Conservation (phyloP, 2,329 filamentous ascomycete species). For the Botrytis byssoidea region DNA sequence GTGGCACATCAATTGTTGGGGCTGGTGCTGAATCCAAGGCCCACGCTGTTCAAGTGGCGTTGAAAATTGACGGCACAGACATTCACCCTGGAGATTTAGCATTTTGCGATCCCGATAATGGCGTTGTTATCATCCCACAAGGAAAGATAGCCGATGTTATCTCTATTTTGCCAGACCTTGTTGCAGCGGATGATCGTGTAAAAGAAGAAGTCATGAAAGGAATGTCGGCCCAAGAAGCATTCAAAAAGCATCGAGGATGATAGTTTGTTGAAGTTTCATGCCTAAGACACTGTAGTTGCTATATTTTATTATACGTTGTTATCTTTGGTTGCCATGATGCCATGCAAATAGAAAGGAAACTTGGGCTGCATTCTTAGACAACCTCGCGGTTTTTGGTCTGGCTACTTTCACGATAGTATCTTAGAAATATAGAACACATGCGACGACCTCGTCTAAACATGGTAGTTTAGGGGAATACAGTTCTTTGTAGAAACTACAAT, state of each 20-base stretch:
- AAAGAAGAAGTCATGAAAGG: constrained; percentile 63
- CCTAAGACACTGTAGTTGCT: neutral
- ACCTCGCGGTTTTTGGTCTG: neutral
- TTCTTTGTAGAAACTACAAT: neutral
- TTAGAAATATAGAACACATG: neutral
- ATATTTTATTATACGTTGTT: neutral
- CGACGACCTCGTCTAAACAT: neutral
- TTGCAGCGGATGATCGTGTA: constrained; percentile 56
- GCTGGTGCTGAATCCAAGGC: constrained; percentile 55
- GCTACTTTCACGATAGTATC: neutral
- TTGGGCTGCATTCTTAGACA: neutral
- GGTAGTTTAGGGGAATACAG: neutral
- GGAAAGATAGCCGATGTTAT: constrained; percentile 59
- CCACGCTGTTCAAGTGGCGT: constrained; percentile 51
- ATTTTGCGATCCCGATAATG: constrained; percentile 68
- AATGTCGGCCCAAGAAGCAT: constrained; percentile 63
- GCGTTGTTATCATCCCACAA: constrained; percentile 65
- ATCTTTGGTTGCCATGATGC: neutral
- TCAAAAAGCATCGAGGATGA: constrained; percentile 46
- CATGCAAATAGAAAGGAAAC: neutral
- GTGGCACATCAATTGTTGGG: constrained; percentile 57
- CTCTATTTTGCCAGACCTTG: constrained; percentile 45
- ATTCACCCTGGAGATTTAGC: constrained; percentile 62
- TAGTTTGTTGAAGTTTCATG: neutral
- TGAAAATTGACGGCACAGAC: constrained; percentile 46